A percentile compares a stretch with the other conserved stretches of the same genome.
phyloP scores from a whole-genome alignment of 805 yeast species.

The Lachancea sp. region DNA sequence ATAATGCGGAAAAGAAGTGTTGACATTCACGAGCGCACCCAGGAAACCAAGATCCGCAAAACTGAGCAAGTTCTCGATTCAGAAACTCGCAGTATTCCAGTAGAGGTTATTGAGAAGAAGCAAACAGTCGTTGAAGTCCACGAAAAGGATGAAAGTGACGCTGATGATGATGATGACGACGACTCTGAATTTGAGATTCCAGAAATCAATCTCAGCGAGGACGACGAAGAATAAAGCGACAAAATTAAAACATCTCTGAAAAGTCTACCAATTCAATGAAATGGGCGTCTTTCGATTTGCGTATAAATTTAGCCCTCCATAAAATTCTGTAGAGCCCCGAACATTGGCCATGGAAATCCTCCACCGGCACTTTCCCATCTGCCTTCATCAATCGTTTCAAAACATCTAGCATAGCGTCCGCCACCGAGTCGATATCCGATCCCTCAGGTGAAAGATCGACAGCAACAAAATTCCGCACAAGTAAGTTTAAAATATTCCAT shows the following conservation, averaged over 20 bases:
- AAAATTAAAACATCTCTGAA: background rate
- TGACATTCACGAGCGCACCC: slow-evolving; percentile 1
- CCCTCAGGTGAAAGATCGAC: slow-evolving; percentile 11
- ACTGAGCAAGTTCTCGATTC: background rate
- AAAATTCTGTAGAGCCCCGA: slow-evolving; percentile 17
- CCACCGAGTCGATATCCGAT: slow-evolving; percentile 3
- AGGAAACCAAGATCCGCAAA: background rate
- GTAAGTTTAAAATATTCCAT: slow-evolving; percentile 9
- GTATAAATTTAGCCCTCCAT: slow-evolving; percentile 13
- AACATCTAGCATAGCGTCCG: background rate
- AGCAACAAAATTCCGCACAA: slow-evolving; percentile 14
- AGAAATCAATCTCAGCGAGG: slow-evolving; percentile 20
- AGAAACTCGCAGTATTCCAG: background rate
- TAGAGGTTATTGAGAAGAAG: background rate
- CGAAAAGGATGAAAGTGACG: slow-evolving; percentile 12
- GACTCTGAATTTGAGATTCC: slow-evolving; percentile 32
- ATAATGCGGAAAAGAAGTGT: slow-evolving; percentile 13
- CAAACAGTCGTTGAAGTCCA: background rate
- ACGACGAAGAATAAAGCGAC: slow-evolving; percentile 11
- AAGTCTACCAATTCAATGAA: slow-evolving; percentile 19
- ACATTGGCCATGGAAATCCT: slow-evolving; percentile 1
- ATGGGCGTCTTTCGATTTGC: background rate
- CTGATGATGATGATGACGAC: slow-evolving; percentile 12
- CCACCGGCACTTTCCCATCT: slow-evolving; percentile 8
- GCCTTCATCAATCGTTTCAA: background rate